Evolutionary conservation across 1,139 yeast species (phyloP).

Genomic region (Trichomonascaceae sp.): DNA sequence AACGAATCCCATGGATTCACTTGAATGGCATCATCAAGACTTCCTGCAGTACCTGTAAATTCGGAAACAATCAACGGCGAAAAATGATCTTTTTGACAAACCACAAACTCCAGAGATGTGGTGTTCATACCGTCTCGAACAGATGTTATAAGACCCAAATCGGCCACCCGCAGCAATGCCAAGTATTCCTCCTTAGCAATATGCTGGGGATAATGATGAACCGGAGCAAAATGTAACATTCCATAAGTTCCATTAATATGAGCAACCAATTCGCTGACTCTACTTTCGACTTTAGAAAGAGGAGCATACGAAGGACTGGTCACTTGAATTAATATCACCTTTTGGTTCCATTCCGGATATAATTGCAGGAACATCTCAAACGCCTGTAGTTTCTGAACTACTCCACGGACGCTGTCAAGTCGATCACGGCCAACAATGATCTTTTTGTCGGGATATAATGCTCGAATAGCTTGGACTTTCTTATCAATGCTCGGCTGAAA

Average conservation of each 20-base stretch:
- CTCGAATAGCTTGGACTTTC: slow-evolving; percentile 47
- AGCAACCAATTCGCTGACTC: slow-evolving; percentile 55
- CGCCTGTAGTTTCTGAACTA: slow-evolving; percentile 91
- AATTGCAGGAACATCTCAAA: slow-evolving; percentile 80
- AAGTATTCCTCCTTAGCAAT: slow-evolving; percentile 84
- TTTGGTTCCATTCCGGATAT: slow-evolving; percentile 88
- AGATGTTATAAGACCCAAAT: slow-evolving; percentile 80
- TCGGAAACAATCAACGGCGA: slow-evolving; percentile 84
- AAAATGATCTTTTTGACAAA: slow-evolving; percentile 68
- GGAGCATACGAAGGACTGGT: slow-evolving; percentile 69
- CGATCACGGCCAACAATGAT: slow-evolving; percentile 95
- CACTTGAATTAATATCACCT: slow-evolving; percentile 86
- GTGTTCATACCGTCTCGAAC: slow-evolving; percentile 97
- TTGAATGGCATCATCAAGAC: slow-evolving; percentile 68
- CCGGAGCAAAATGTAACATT: slow-evolving; percentile 69
- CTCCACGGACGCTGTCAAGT: slow-evolving; percentile 91
- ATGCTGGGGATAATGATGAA: slow-evolving; percentile 86
- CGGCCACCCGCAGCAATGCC: slow-evolving; percentile 84
- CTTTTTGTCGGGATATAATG: slow-evolving; percentile 66
- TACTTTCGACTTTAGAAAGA: slow-evolving; percentile 51
- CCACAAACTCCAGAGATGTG: slow-evolving; percentile 84
- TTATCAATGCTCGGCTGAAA: slow-evolving; percentile 40
- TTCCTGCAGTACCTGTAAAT: slow-evolving; percentile 86
- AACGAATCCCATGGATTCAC: slow-evolving; percentile 97
- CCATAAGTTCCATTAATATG: slow-evolving; percentile 80